Evolutionary conservation across 495 filamentous ascomycete genomes (phyloP).

Genomic region (Pyrenula aspistea): DNA sequence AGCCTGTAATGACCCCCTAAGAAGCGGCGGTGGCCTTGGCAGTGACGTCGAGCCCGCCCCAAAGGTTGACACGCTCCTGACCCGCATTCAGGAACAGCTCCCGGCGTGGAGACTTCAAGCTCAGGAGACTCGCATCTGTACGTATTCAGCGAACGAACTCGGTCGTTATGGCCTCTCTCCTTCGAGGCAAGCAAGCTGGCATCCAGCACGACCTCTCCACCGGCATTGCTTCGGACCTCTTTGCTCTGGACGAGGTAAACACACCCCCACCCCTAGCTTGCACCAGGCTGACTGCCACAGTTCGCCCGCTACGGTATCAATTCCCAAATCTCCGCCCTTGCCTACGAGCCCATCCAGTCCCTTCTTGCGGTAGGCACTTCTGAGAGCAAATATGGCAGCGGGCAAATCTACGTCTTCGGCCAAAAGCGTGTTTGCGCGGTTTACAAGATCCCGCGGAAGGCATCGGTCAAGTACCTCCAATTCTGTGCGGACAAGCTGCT

Average conservation of each 20-base stretch:
- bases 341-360: constrained; percentile 89
- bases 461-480: constrained; percentile 57
- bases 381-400: constrained; percentile 63
- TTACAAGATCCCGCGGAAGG: constrained; percentile 49
- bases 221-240: constrained; percentile 58
- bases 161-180: constrained; percentile 61
- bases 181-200: constrained; percentile 86
- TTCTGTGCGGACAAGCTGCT: constrained; percentile 73
- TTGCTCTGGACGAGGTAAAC: constrained; percentile 68
- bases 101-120: background rate
- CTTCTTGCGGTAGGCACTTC: constrained; percentile 87
- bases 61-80: background rate
- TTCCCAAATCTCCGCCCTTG: constrained; percentile 68
- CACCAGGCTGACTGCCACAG: constrained; percentile 25
- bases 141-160: background rate
- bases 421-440: constrained; percentile 65
- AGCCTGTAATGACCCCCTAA: too few species aligned
- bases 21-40: too few species aligned
- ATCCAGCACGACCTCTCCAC: constrained; percentile 83
- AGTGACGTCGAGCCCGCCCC: background rate
- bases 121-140: background rate
- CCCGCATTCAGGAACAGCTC: background rate
- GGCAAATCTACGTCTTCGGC: constrained; percentile 85
- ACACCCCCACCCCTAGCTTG: constrained; percentile 3
- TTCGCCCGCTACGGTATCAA: constrained; percentile 76